phyloP scores from a whole-genome alignment of 257 asterid genomes.

The Nicotiana benthamiana region DNA sequence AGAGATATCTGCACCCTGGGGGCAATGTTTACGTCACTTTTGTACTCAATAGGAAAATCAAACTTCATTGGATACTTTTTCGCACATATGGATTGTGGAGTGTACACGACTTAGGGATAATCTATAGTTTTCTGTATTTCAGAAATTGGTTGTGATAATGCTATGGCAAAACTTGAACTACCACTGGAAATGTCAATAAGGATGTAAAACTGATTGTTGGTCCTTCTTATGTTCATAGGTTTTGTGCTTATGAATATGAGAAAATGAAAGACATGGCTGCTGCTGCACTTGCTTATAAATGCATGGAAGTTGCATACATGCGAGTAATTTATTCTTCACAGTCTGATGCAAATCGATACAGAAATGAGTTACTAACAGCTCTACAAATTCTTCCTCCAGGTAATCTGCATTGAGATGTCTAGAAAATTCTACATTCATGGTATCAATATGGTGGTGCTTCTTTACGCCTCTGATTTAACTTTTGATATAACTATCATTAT shows the following conservation, averaged over 20 bases:
- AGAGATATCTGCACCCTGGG: background rate
- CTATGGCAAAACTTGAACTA: background rate
- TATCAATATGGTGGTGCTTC: background rate
- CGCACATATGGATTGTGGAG: background rate
- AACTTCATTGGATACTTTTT: background rate
- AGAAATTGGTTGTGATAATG: background rate
- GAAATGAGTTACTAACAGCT: constrained; percentile 17
- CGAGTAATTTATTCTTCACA: constrained; percentile 15
- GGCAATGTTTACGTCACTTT: background rate
- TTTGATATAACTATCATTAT: background rate
- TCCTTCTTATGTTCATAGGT: constrained; percentile 1
- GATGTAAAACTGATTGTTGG: background rate
- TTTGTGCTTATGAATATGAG: constrained; percentile 19
- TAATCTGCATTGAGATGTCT: background rate
- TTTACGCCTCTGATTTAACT: background rate
- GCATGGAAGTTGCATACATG: constrained; percentile 22
- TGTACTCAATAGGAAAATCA: background rate
- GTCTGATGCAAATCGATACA: constrained; percentile 3
- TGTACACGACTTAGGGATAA: background rate
- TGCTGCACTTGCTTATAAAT: constrained; percentile 25
- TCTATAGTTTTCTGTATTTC: background rate
- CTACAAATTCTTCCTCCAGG: constrained; percentile 14
- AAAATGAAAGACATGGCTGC: constrained; percentile 19
- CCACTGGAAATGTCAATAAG: background rate
- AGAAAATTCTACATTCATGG: background rate